Evolutionary conservation across 2,329 filamentous ascomycete species (phyloP).

Genomic region (Fusarium circinatum): DNA sequence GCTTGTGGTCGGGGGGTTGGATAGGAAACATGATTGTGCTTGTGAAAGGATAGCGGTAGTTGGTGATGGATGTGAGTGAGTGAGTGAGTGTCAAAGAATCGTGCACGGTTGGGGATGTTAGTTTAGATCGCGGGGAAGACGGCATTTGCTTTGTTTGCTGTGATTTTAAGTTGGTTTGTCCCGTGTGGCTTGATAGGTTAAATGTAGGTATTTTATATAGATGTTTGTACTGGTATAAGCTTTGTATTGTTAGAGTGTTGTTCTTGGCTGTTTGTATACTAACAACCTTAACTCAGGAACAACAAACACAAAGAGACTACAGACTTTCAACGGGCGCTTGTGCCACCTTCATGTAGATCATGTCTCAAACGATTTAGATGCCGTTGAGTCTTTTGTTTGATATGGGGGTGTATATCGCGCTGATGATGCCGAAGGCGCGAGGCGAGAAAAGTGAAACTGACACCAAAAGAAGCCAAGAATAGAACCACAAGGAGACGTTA

Average conservation of each 20-base stretch:
- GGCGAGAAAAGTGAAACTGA: background rate
- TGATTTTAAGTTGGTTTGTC: slow-evolving; percentile 6
- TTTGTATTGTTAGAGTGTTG: background rate
- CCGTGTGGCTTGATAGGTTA: background rate
- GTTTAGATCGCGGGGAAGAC: background rate
- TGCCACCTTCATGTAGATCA: background rate
- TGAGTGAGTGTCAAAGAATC: background rate
- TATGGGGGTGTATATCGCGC: background rate
- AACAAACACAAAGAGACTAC: background rate
- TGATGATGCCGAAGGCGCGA: background rate
- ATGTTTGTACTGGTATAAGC: background rate
- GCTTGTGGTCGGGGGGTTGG: slow-evolving; percentile 3
- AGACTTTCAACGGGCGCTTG: background rate
- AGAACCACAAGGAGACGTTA: background rate
- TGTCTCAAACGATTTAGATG: background rate
- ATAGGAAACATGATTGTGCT: slow-evolving; percentile 9
- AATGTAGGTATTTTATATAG: background rate
- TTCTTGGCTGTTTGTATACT: background rate
- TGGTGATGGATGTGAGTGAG: background rate
- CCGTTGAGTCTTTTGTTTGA: background rate
- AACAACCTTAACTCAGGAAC: background rate
- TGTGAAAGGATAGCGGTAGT: background rate
- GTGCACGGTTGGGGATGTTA: slow-evolving; percentile 12
- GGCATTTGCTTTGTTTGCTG: background rate
- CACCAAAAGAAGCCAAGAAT: background rate